Evolutionary conservation across 129 eudicot genomes (phyloP), one percentile per base, ranked within the genome.

Genomic region (Cynara cardunculus): DNA sequence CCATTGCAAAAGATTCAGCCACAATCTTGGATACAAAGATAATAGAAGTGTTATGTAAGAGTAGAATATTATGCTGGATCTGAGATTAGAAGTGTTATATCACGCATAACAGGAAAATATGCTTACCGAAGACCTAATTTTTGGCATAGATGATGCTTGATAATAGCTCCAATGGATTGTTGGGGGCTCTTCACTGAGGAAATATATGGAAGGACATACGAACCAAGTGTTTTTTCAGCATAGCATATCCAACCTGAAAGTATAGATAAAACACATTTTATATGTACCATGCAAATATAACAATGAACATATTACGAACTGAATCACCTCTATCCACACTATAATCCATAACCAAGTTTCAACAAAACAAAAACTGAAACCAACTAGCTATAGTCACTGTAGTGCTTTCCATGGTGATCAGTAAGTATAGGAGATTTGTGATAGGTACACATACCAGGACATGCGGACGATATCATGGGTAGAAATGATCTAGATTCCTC

Each of bases 121-220:
- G 86, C 56, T 86, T 19, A 96, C 99, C 99, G 83, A 0, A 96
- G 53, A 46, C 85, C 73, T 88, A 88, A 76, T 56, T 85, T 87
- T 64, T 85, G 91, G 85, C 93, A 91, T 25, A 92, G 14, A 83
- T 90, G 88, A 59, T 85, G 91, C 84, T 96, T 96, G 61, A 96
- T 79, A 73, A 90, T 86, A 70, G 97, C 86, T 78, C 99, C 99
- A 37, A 96, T 96, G 25, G 95, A 84, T 86, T 96, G 99, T 82
- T 96, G 99, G 69, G 99, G 99, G 82, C 99, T 96, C 88, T 96
- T 96, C 22, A 96, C 99, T 30, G 95, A 89, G 64, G 99, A 96
- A 70, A 96, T 89, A 84, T 96, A 82, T 32, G 99, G 99, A 80
- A 96, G 88, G 70, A 96, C 87, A 71, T 88, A 93, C 19, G 97